phyloP scores from a whole-genome alignment of 2,329 filamentous ascomycete species.

The Fusarium anthophilum region DNA sequence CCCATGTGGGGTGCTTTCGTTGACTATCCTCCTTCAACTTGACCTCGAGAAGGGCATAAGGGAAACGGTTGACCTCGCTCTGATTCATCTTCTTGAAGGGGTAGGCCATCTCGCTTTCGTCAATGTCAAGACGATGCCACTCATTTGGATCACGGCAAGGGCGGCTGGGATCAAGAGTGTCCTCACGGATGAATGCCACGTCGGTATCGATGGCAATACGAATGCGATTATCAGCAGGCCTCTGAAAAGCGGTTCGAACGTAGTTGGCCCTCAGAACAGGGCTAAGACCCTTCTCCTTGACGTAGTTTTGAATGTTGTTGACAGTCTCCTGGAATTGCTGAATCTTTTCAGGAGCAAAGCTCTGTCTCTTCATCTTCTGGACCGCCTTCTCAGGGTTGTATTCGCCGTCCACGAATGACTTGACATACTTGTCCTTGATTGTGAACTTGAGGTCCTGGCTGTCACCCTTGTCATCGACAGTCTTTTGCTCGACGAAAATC shows the following conservation, averaged over 20 bases:
- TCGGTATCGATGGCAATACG: constrained; percentile 94
- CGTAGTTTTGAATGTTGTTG: constrained; percentile 80
- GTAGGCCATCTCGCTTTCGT: constrained; percentile 82
- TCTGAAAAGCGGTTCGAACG: constrained; percentile 94
- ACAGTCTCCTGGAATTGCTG: constrained; percentile 77
- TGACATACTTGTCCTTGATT: constrained; percentile 95
- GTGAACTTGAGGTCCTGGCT: constrained; percentile 83
- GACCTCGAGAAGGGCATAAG: constrained; percentile 90
- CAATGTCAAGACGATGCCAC: constrained; percentile 94
- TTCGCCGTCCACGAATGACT: constrained; percentile 84
- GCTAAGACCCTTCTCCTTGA: constrained; percentile 79
- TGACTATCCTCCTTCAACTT: constrained; percentile 77
- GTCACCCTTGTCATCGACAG: constrained; percentile 76
- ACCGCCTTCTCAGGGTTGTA: constrained; percentile 94
- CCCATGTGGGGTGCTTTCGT: constrained; percentile 82
- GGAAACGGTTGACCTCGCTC: constrained; percentile 90
- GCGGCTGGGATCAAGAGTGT: constrained; percentile 80
- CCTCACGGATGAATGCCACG: constrained; percentile 84
- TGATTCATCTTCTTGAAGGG: constrained; percentile 89
- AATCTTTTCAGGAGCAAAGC: constrained; percentile 72
- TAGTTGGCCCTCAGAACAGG: constrained; percentile 93
- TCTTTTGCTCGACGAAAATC: constrained; percentile 90
- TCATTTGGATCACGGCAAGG: constrained; percentile 87
- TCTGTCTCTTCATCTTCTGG: constrained; percentile 84
- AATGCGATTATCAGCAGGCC: constrained; percentile 88